These are phyloP conservation scores for Raddia guianensis DNA, from an alignment of 176 grass and related monocot species.

Conservation along the genomic window DNA sequence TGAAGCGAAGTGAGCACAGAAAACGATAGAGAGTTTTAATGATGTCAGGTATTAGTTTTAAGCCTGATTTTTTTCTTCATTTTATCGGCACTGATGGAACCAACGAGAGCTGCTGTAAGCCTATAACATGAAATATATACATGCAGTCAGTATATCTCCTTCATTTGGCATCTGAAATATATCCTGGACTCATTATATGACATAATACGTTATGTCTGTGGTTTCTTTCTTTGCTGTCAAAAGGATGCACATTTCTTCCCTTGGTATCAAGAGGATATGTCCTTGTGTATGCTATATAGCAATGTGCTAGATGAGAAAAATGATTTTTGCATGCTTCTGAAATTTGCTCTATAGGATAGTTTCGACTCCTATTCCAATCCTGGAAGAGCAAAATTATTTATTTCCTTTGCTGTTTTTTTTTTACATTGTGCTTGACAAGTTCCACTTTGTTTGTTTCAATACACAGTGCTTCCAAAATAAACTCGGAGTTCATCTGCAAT, in stretches of 20 bases:
- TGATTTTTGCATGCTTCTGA: not conserved
- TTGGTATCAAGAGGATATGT: not conserved
- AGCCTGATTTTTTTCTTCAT: not conserved
- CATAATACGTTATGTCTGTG: not conserved
- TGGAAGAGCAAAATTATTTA: not conserved
- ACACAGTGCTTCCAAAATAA: not conserved
- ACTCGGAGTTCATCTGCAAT: not conserved
- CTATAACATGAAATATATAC: not conserved
- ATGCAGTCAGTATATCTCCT: not conserved
- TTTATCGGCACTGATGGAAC: conserved; percentile 19
- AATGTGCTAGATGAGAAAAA: not conserved
- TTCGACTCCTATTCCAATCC: not conserved
- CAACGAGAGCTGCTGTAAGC: not conserved
- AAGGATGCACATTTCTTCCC: too few relatives aligned
- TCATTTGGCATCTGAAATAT: not conserved
- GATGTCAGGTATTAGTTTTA: conserved; percentile 5
- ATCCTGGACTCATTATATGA: not conserved
- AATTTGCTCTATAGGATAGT: not conserved
- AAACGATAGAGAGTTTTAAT: not conserved
- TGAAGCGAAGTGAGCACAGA: conserved; percentile 10
- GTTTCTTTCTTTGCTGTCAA: not conserved
- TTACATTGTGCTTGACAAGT: conserved; percentile 1
- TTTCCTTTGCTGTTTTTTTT: conserved; percentile 14
- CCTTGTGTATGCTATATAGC: too few relatives aligned
- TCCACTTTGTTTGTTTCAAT: conserved; percentile 32